Evolutionary conservation across 495 filamentous ascomycete genomes (phyloP), one percentile per base, ranked within the genome.

Genomic region (Podospora bellae-mahoneyi): DNA sequence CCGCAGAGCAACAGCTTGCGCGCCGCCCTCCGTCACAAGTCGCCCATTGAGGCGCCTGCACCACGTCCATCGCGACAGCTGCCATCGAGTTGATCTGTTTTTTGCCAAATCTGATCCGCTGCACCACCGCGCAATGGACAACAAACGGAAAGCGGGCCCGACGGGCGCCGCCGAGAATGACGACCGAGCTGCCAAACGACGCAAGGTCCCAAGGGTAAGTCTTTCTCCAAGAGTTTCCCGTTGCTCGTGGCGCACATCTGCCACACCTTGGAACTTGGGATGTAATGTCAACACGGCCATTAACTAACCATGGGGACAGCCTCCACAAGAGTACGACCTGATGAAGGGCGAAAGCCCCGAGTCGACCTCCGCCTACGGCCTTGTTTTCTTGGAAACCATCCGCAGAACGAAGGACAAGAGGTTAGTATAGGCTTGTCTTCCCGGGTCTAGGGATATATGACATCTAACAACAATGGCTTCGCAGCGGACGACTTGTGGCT

Each of bases 341-440:
- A 65, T 73, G 62, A 73, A 81, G 23, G 81, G 82, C 67, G 87
- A 90, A 74, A 89, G 80, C 53, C 69, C 74, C 44, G 86, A 89
- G 78, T 85, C 84, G 39, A 91, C 90, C n/a, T 88, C 87, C 4
- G 78, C 87, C 65, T 83, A 84, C 70, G 91, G 91, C n/a, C 74
- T 90, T 64, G 81, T 79, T 66, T 86, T 92, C 66, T 72, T 92
- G 7, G 85, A 89, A 61, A 85, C 84, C 71, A 83, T 92, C 74
- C 86, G 84, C 71, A 81, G 84, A 64, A 87, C 89, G 13, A 86
- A 83, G 69, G 91, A 92, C 77, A 93, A 92, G 79, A 88, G 83
- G 91, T 92, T 81, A 67, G 83, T 57, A 64, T 19, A 9, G 60
- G 23, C 15, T n/a, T 10, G 59, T 32, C 26, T 23, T 53, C 15